These are phyloP conservation scores for Exophiala alcalophila DNA, from an alignment of 2,329 filamentous ascomycete species.

Conservation along the genomic window DNA sequence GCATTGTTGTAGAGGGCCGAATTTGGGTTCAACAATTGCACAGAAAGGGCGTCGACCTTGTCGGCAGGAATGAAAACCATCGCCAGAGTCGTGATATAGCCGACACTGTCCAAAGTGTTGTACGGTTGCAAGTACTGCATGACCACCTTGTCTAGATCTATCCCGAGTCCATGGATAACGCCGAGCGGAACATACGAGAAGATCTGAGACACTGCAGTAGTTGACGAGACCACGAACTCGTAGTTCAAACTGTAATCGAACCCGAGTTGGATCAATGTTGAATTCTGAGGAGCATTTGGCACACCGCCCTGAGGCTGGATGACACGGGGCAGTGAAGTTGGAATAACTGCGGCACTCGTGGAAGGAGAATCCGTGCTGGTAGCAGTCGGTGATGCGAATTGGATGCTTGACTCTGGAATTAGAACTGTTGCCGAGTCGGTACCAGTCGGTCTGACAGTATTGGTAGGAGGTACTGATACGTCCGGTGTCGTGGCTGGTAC, in stretches of 20 bases:
- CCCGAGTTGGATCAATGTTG: constrained; percentile 74
- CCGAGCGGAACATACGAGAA: constrained; percentile 74
- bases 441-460: constrained; percentile 42
- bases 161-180: constrained; percentile 61
- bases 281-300: constrained; percentile 58
- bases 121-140: constrained; percentile 31
- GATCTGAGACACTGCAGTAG: constrained; percentile 76
- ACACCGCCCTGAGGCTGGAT: constrained; percentile 68
- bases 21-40: constrained; percentile 68
- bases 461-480: constrained; percentile 18
- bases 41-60: constrained; percentile 64
- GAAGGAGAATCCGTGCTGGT: constrained; percentile 36
- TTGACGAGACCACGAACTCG: constrained; percentile 69
- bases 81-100: constrained; percentile 79
- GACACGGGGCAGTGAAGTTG: constrained; percentile 66
- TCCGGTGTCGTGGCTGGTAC: constrained; percentile 5
- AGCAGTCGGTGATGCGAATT: constrained; percentile 32
- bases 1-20: constrained; percentile 73
- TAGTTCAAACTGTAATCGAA: constrained; percentile 82
- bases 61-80: constrained; percentile 72
- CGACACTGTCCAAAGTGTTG: constrained; percentile 57
- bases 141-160: constrained; percentile 33
- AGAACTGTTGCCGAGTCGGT: constrained; percentile 45
- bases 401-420: constrained; percentile 33
- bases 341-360: constrained; percentile 52